Conservation (phyloP, 768 basidiomycete species). For the Xerocomus brunneocitrinus region DNA sequence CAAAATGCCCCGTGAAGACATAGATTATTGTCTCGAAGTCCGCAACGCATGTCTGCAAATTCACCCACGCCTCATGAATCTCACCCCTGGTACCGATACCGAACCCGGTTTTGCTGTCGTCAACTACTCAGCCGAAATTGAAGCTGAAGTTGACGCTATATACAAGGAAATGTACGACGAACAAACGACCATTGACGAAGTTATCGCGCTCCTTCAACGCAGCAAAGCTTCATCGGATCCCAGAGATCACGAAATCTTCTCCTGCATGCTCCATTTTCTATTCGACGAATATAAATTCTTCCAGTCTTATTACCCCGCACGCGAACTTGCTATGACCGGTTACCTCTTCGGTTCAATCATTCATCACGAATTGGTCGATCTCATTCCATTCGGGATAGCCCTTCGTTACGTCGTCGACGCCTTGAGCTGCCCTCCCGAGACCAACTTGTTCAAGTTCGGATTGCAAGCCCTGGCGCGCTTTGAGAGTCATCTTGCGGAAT, state of each 20-base stretch:
- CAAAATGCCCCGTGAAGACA: constrained; percentile 71
- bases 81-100: constrained; percentile 77
- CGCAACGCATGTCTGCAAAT: constrained; percentile 91
- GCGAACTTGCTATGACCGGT: constrained; percentile 93
- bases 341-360: constrained; percentile 96
- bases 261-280: constrained; percentile 99
- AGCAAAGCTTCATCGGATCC: constrained; percentile 78
- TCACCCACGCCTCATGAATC: constrained; percentile 93
- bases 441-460: constrained; percentile 94
- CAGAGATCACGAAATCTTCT: constrained; percentile 93
- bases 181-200: constrained; percentile 90
- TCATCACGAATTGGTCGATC: constrained; percentile 88
- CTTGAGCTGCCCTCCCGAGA: constrained; percentile 82
- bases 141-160: constrained; percentile 89
- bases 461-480: constrained; percentile 86
- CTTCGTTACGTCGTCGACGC: constrained; percentile 96
- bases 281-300: constrained; percentile 99
- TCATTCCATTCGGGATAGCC: constrained; percentile 91
- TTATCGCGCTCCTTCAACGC: constrained; percentile 81
- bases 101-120: constrained; percentile 92
- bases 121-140: constrained; percentile 82
- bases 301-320: constrained; percentile 90
- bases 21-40: constrained; percentile 85
- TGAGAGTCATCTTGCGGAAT: constrained; percentile 82
- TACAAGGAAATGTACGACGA: constrained; percentile 99